A percentile compares a stretch with the other conserved stretches of the same genome.
Evolutionary conservation across 1,139 yeast genomes (phyloP).

Genomic region (Suhomyces atakaporum): DNA sequence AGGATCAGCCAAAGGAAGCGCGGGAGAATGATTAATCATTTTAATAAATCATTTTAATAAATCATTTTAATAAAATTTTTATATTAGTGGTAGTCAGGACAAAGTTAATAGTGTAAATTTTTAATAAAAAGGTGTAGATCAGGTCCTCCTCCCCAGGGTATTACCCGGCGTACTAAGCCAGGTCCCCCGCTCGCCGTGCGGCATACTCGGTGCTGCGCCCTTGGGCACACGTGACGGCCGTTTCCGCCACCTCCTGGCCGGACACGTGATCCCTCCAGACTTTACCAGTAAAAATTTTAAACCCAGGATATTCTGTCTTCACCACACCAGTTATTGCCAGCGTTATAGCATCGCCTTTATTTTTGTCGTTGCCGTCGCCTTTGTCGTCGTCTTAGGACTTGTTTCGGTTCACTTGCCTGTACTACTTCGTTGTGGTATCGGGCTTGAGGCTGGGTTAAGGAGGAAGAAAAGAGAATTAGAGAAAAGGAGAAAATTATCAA

Average conservation of each 20-base stretch:
- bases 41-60: too few relatives aligned
- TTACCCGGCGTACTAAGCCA: too few relatives aligned
- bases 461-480: constrained; percentile 2
- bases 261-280: constrained; percentile 2
- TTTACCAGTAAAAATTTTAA: constrained; percentile 17
- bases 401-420: constrained; percentile 14
- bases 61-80: too few relatives aligned
- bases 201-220: background rate
- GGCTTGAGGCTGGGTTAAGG: constrained; percentile 12
- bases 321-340: constrained; percentile 9
- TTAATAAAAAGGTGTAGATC: too few relatives aligned
- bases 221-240: constrained; percentile 2
- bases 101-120: too few relatives aligned
- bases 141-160: too few relatives aligned
- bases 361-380: constrained; percentile 13
- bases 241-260: background rate
- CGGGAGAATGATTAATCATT: too few relatives aligned
- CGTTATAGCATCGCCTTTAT: constrained; percentile 12
- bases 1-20: too few relatives aligned
- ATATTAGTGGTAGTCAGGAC: too few relatives aligned
- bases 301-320: too few relatives aligned
- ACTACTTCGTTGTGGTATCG: constrained; percentile 13
- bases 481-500: background rate
- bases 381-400: constrained; percentile 14
- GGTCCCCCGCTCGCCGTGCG: constrained; percentile 1